A percentile compares a stretch with the other conserved stretches of the same genome.
Conservation (phyloP, 164 flowering plant species). For the Piper longum region DNA sequence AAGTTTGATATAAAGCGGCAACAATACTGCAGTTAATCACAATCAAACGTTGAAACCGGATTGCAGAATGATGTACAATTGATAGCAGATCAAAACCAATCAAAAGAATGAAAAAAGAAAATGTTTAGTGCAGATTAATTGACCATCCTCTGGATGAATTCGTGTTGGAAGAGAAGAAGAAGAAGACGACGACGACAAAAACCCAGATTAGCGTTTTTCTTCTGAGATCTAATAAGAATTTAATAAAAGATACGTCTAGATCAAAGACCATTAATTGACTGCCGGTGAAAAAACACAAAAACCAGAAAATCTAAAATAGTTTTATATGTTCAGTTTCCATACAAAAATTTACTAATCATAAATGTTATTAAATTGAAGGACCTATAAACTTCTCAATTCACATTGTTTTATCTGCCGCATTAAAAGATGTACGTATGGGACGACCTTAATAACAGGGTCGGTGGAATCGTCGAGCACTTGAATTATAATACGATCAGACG, state of each 20-base stretch:
- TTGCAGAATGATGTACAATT: too few species aligned
- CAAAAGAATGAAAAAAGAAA: too few species aligned
- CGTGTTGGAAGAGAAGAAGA: not conserved
- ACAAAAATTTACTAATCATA: too few species aligned
- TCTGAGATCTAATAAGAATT: not conserved
- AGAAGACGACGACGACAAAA: not conserved
- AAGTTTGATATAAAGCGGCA: too few species aligned
- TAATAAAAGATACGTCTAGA: not conserved
- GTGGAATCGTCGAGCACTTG: slow-evolving; percentile 17
- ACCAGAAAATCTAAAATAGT: not conserved
- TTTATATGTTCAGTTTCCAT: not conserved
- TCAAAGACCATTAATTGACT: not conserved
- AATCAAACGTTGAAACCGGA: too few species aligned
- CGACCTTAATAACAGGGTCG: slow-evolving; percentile 11
- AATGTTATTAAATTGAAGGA: not conserved
- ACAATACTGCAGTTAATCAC: too few species aligned
- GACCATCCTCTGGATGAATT: not conserved
- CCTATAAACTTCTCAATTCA: not conserved
- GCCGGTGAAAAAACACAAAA: not conserved
- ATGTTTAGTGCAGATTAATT: too few species aligned
- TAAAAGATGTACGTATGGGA: not conserved
- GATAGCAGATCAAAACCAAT: too few species aligned
- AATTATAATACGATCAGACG: slow-evolving; percentile 10
- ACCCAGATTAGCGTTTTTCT: not conserved
- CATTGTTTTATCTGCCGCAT: too few species aligned